phyloP scores from a whole-genome alignment of 2,329 filamentous ascomycete genomes.

The Trichoderma koningii region DNA sequence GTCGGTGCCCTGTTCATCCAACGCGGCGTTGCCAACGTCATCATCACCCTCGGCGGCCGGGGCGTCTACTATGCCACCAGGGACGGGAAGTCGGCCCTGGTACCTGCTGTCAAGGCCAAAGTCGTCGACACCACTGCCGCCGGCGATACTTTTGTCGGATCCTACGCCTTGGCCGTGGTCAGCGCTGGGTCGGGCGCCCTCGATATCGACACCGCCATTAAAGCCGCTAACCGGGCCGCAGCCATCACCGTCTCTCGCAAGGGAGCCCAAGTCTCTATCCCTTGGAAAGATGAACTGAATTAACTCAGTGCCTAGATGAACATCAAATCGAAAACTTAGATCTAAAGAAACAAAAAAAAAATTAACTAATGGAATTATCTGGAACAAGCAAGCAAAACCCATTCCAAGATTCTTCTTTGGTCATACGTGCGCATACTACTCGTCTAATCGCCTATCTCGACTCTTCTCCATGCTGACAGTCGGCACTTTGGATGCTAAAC shows the following conservation, averaged over 20 bases:
- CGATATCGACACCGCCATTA: conserved; percentile 58
- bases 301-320: conserved; percentile 29
- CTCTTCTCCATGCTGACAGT: neutral
- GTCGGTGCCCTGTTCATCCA: conserved; percentile 64
- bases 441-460: no score
- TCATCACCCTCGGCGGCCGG: conserved; percentile 80
- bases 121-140: conserved; percentile 94
- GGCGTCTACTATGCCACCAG: conserved; percentile 69
- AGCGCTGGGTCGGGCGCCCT: conserved; percentile 44
- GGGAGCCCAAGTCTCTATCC: conserved; percentile 49
- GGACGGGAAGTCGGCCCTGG: conserved; percentile 46
- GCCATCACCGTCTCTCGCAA: conserved; percentile 47
- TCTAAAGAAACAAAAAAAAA: conserved; percentile 22
- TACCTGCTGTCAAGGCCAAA: conserved; percentile 66
- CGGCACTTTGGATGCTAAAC: no score
- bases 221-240: conserved; percentile 55
- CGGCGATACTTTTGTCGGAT: conserved; percentile 91
- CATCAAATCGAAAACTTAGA: conserved; percentile 6
- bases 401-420: neutral
- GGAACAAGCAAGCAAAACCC: conserved; percentile 21
- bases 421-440: neutral
- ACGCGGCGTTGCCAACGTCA: conserved; percentile 71
- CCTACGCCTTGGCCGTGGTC: conserved; percentile 75
- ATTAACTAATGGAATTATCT: conserved; percentile 29
- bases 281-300: conserved; percentile 48